Evolutionary conservation across 1,284 basidiomycete species (phyloP), one percentile per base, ranked within the genome.

Genomic region (Trichosporon inkin): DNA sequence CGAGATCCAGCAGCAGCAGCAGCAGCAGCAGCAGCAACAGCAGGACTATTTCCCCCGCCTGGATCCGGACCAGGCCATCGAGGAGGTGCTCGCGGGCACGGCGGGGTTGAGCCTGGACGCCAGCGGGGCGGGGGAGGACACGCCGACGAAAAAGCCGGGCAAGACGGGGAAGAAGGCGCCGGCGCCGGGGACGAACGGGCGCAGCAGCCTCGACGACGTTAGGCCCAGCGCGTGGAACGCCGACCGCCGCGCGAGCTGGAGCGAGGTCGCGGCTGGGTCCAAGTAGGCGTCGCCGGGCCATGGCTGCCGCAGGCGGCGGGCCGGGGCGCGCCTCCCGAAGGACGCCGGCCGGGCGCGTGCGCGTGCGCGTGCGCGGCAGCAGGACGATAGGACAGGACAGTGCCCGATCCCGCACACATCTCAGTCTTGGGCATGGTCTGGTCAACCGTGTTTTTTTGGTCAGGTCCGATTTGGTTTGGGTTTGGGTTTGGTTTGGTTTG

Each of bases 191-290:
- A n/a, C 54, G 8, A 58, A 62, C 39, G 60, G 70, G 35, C 37
- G 67, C 22, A 60, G 57, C 36, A 70, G 68, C 49, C 49, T 73
- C 20, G 74, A 74, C 60, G 67, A 65, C 24, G 53, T 34, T 3
- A 62, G 67, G 68, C 13, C 60, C 57, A 57, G 55, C n/a, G 67
- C 57, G n/a, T 61, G 57, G 44, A 64, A 55, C 41, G 59, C 62
- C 3, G 73, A 75, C 44, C 55, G 73, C 24, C 62, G 73, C 35
- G 73, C 72, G 39, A 75, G 73, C 56, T 75, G 69, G 62, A 68
- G 68, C 41, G 70, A 70, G 56, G 60, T 62, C n/a, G 60, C 56
- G 2, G 44, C 44, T 5, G 44, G 44, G 4, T 28, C 44, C 3
- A 49, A 49, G 44, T 49, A 13, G 13, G 16, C 22, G 13, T 7